A percentile compares a stretch with the other conserved stretches of the same genome.
phyloP scores from a whole-genome alignment of 306 rosid species.

The Prunus padus region DNA sequence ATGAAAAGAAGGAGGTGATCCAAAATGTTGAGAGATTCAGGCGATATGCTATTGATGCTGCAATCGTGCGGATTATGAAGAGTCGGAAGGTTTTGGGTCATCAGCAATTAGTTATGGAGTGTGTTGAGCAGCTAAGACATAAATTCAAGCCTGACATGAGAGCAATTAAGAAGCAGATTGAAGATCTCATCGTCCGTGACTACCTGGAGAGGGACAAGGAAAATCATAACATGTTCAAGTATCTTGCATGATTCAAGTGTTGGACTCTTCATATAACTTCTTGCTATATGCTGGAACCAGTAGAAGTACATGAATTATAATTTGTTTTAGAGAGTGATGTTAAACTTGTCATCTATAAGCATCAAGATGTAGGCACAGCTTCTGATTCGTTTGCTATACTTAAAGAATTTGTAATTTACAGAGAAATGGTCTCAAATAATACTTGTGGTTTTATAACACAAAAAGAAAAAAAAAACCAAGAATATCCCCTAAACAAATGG shows the following conservation, averaged over 20 bases:
- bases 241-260: conserved; percentile 45
- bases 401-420: neutral
- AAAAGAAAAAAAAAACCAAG: no score
- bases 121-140: conserved; percentile 58
- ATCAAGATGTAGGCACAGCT: neutral
- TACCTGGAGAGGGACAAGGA: conserved; percentile 70
- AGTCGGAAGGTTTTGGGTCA: conserved; percentile 57
- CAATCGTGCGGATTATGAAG: conserved; percentile 84
- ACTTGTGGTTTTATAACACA: neutral
- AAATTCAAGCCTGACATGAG: conserved; percentile 82
- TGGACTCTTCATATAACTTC: neutral
- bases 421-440: neutral
- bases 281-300: neutral
- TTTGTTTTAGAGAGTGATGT: neutral
- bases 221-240: conserved; percentile 41
- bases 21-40: conserved; percentile 74
- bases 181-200: conserved; percentile 64
- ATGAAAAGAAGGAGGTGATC: conserved; percentile 60
- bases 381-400: neutral
- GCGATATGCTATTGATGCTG: conserved; percentile 75
- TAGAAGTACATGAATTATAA: conserved; percentile 2
- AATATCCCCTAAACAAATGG: no score
- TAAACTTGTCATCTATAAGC: neutral
- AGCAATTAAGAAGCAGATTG: conserved; percentile 79
- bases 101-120: conserved; percentile 62